Base-by-base conservation (phyloP, 305 asterid genomes). In the Ilex paraguariensis region DNA sequence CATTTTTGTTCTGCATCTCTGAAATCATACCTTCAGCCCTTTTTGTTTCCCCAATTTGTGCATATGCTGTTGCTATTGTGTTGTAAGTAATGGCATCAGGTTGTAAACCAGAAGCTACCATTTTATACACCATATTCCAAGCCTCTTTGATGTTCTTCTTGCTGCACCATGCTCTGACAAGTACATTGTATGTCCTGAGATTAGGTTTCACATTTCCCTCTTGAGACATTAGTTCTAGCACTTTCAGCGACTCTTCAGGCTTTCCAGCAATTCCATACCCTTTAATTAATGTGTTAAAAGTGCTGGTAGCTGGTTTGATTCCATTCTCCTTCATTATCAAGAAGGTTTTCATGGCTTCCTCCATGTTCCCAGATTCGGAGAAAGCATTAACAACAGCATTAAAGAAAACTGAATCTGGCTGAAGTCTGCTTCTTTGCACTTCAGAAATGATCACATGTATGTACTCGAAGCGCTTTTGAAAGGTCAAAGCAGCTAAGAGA, bases 321-420 rank as follows among this genome's bases (percentile, higher is more conserved):
- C 90, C 96, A 64, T 67, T 82, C 64, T 81, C 93, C 64, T 82
- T 81, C 98, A 92, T 89, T 78, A 77, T 80, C 62, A 65, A 61
- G 76, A 85, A 89, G 56, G 74, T 68, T 67, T 73, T 81, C 95
- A 87, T 82, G 14, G 98, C 96, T 73, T 85, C 96, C 64, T 84
- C 79, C 74, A 87, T 76, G 61, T 89, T 87, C 45, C 98, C 88
- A 14, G 95, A 85, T 73, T 92, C 98, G 13, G 95, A 79, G 81
- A 92, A 92, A 1, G 97, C 93, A 63, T 92, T 92, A 74, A 92
- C 89, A 83, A 85, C 74, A 53, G 97, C 96, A 72, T 92, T 92
- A 87, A 82, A 89, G 81, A 92, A 89, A 70, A 89, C 85, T 3
- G 96, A 84, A 71, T 92, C 98, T 1, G 98, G 96, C 69, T 80